Conservation (phyloP, 345 rosid species). For the Citrus australasica region DNA sequence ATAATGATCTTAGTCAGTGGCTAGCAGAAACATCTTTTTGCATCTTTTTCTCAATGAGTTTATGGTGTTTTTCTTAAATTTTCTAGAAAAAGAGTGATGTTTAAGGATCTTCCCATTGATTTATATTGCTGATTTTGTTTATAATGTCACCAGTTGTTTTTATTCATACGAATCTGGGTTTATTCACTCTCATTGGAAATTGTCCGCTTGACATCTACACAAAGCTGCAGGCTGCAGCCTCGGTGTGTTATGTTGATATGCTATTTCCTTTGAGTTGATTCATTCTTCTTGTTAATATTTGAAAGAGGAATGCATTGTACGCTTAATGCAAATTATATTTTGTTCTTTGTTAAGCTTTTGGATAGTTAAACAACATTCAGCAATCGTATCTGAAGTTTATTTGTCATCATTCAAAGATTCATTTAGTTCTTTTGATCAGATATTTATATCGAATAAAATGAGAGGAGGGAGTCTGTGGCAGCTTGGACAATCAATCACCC, state of each 20-base stretch:
- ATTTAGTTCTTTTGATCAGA: slow-evolving; percentile 26
- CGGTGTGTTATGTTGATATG: neutral
- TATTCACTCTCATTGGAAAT: neutral
- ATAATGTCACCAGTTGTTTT: neutral
- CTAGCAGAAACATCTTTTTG: neutral
- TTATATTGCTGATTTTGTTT: neutral
- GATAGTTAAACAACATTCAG: neutral
- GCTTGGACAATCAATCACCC: slow-evolving; percentile 86
- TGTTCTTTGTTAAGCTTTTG: neutral
- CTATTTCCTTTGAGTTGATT: neutral
- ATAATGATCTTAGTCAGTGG: neutral
- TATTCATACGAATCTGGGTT: neutral
- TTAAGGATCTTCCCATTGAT: neutral
- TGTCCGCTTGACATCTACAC: neutral
- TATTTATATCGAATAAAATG: slow-evolving; percentile 44
- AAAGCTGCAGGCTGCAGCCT: neutral
- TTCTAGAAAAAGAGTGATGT: neutral
- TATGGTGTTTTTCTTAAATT: neutral
- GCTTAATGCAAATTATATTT: neutral
- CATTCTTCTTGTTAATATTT: neutral
- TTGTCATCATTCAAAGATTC: neutral
- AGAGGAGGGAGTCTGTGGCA: slow-evolving; percentile 96
- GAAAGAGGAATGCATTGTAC: neutral
- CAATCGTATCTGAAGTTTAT: slow-evolving; percentile 1
- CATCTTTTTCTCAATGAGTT: neutral